Base-by-base conservation (phyloP, 805 yeast species). In the Barnettozyma salicaria region DNA sequence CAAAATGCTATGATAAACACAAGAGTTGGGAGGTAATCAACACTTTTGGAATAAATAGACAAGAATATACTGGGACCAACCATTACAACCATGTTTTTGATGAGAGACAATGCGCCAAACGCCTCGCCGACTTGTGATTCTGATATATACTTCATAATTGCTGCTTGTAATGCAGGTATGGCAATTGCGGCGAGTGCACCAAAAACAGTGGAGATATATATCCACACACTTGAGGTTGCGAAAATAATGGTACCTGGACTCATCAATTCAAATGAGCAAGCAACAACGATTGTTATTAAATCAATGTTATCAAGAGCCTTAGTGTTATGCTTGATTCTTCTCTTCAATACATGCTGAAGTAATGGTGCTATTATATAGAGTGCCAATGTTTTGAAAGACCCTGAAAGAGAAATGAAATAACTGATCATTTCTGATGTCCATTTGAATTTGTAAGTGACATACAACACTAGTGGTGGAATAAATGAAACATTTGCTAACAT, bases 51-150 rank as follows among this genome's bases (percentile, higher is more conserved):
- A 45, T 80, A 82, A 18, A 78, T 36, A 3, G 61, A 57, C 13
- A 80, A 55, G 22, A 72, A 55, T 0, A 63, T 13, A 6, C 76
- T 57, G 1, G 90, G 87, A 1, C 67, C 59, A 7, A 70, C 39
- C 41, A 79, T 59, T 41, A 63, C 57, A 4, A 71, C 56, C 0
- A 71, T 33, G 44, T 75, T 78, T 51, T 76, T 74, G 13, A 80
- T 52, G 34, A 82, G 54, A 0, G 86, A 74, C 30, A 81, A 55
- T 1, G 80, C 86, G 8, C 90, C 88, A 59, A 80, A 81, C 13
- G 79, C 64, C 55, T 80, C 87, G 13, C 94, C 94, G 5, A 75
- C 67, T 43, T 70, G 69, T 11, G 70, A 65, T 27, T 74, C 75
- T 1, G 76, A 74, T 42, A 68, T 72, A 54, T 78, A 77, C 53